These are phyloP conservation scores for Bonia amplexicaulis DNA, from an alignment of 176 grass and related monocot species.

Conservation along the genomic window DNA sequence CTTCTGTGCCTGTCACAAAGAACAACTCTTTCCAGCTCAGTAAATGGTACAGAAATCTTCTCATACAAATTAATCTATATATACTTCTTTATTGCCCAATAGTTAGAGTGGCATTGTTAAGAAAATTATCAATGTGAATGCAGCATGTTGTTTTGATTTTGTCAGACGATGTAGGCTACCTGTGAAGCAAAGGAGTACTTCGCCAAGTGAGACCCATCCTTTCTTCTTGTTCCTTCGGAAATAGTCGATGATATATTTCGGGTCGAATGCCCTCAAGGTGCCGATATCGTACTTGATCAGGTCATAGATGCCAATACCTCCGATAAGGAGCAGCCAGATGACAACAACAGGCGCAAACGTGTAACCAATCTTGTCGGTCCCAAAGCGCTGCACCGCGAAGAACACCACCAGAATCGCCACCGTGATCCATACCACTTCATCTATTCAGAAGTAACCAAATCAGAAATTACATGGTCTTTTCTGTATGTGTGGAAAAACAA, in stretches of 20 bases:
- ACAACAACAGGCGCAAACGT: slow-evolving; percentile 56
- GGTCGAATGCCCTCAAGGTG: slow-evolving; percentile 51
- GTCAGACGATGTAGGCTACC: slow-evolving; percentile 9
- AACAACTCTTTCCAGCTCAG: background rate
- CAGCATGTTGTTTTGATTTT: background rate
- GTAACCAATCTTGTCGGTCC: slow-evolving; percentile 68
- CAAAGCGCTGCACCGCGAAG: slow-evolving; percentile 50
- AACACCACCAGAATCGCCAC: slow-evolving; percentile 50
- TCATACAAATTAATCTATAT: background rate
- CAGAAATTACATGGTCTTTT: background rate
- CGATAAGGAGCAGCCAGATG: slow-evolving; percentile 50
- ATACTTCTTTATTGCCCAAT: background rate
- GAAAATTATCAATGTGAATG: background rate
- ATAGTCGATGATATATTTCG: slow-evolving; percentile 63
- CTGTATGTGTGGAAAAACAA: too few relatives aligned
- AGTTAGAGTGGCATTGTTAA: background rate
- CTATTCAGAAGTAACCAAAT: slow-evolving; percentile 18
- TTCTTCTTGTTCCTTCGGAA: slow-evolving; percentile 59
- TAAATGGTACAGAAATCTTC: background rate
- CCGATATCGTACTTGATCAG: slow-evolving; percentile 46
- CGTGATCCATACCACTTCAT: slow-evolving; percentile 51
- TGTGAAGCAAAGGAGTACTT: slow-evolving; percentile 65
- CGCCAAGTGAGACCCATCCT: slow-evolving; percentile 68
- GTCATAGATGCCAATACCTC: slow-evolving; percentile 55
- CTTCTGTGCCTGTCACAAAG: slow-evolving; percentile 56